Evolutionary conservation across 176 grass and related monocot species (phyloP), one percentile per base, ranked within the genome.

Genomic region (Triticum timopheevii): DNA sequence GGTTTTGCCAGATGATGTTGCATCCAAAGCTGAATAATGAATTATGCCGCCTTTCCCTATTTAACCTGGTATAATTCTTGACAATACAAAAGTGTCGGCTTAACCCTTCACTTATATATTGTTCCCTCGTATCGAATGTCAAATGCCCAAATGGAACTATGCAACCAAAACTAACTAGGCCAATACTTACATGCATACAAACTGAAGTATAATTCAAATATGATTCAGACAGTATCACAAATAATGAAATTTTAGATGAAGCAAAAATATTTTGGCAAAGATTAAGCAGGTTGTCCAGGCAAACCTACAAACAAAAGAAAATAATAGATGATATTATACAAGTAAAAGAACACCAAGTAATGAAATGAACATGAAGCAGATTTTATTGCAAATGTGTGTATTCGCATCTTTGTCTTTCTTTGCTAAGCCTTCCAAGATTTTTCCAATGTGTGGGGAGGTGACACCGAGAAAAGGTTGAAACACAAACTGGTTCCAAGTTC

Each of bases 401-500:
- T 87, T 93, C 27, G 81, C 30, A 44, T 93, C 68, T 83, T 79
- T 86, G 87, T 90, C 87, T 89, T 95, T 84, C 44, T 83, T 83
- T 59, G 87, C 64, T 52, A 88, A 87, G 30, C 62, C n/a, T n/a
- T n/a, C n/a, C n/a, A 27, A 89, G 28, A 93, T 13, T 45, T 71
- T 65, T 95, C 91, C 95, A 93, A 98, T 79, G 87, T 89, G 85
- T 73, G 87, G 86, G 22, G 30, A n/a, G 93, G 90, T 54, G 85
- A 88, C 20, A 92, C 84, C 45, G 87, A 89, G 81, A 95, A 79
- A 95, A 98, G 45, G 79, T 77, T 72, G 85, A 91, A 61, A 92
- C 49, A 69, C 27, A 87, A 77, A 93, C 86, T 81, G 95, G 38
- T 80, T 95, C 83, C 66, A 93, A 39, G 85, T 93, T 92, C 0